phyloP scores from a whole-genome alignment of 805 yeast genomes.

The Helenozyma rhizophorensis region DNA sequence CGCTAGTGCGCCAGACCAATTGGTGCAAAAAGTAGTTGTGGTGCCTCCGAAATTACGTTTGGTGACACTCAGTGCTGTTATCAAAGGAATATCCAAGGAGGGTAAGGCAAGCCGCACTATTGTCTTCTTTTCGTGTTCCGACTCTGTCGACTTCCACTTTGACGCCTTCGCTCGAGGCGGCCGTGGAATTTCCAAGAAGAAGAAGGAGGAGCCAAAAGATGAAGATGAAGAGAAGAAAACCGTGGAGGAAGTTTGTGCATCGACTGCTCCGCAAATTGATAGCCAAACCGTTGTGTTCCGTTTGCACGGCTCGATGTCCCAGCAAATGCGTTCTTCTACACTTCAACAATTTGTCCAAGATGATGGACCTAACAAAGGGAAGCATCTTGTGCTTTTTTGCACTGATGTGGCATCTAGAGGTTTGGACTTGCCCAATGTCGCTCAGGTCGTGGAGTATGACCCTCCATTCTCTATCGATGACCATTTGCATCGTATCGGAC shows the following conservation, averaged over 20 bases:
- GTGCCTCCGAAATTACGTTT: slow-evolving; percentile 91
- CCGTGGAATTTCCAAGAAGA: slow-evolving; percentile 28
- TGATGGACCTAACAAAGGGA: slow-evolving; percentile 29
- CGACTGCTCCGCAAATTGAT: slow-evolving; percentile 52
- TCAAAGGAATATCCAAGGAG: slow-evolving; percentile 41
- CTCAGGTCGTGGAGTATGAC: slow-evolving; percentile 86
- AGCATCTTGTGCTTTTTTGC: slow-evolving; percentile 73
- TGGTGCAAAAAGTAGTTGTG: slow-evolving; percentile 71
- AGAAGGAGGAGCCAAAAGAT: slow-evolving; percentile 17
- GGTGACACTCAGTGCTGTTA: slow-evolving; percentile 68
- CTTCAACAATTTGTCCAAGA: slow-evolving; percentile 53
- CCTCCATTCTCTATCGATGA: slow-evolving; percentile 94
- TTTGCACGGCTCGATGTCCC: slow-evolving; percentile 88
- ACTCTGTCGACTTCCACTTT: slow-evolving; percentile 93
- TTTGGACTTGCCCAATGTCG: slow-evolving; percentile 81
- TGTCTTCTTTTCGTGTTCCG: slow-evolving; percentile 90
- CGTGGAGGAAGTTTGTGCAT: slow-evolving; percentile 34
- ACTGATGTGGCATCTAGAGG: slow-evolving; percentile 99
- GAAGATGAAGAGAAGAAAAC: slow-evolving; percentile 11
- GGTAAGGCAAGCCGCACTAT: slow-evolving; percentile 55
- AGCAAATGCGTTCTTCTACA: slow-evolving; percentile 76
- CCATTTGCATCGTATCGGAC: slow-evolving; percentile 93
- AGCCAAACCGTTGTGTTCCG: slow-evolving; percentile 48
- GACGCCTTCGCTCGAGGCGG: slow-evolving; percentile 66
- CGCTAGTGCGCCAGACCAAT: slow-evolving; percentile 80